A percentile compares a stretch with the other conserved stretches of the same genome.
These are phyloP conservation scores for Bullera alba DNA, from an alignment of 768 basidiomycete genomes.

Conservation along the genomic window DNA sequence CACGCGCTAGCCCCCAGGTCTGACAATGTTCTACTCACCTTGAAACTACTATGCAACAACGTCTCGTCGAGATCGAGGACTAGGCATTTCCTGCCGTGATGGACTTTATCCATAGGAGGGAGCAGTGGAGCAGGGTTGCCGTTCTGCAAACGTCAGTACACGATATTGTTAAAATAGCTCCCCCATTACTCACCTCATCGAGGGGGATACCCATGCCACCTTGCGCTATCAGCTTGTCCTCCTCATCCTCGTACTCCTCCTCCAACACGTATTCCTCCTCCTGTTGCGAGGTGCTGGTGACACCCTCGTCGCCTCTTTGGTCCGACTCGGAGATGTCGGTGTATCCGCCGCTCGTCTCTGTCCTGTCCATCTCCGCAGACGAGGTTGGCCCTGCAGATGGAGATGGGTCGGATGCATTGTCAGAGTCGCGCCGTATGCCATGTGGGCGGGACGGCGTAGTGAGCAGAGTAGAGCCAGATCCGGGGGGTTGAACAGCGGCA, in stretches of 20 bases:
- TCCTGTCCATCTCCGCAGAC: constrained; percentile 14
- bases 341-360: constrained; percentile 31
- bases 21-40: constrained; percentile 54
- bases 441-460: constrained; percentile 31
- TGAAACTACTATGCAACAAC: constrained; percentile 94
- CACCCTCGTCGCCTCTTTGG: constrained; percentile 57
- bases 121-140: constrained; percentile 80
- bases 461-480: constrained; percentile 56
- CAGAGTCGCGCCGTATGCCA: constrained; percentile 47
- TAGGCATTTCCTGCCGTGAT: constrained; percentile 85
- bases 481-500: constrained; percentile 86
- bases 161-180: neutral
- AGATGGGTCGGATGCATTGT: constrained; percentile 28
- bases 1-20: neutral
- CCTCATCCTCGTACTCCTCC: constrained; percentile 66
- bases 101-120: constrained; percentile 70
- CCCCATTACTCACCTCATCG: constrained; percentile 63
- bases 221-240: constrained; percentile 76
- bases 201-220: constrained; percentile 94
- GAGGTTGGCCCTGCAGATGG: constrained; percentile 38
- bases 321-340: constrained; percentile 27
- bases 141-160: constrained; percentile 53
- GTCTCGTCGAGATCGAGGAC: constrained; percentile 97
- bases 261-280: constrained; percentile 43
- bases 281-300: constrained; percentile 63